Percentiles rank a stretch among this genome's conserved stretches.
These are phyloP conservation scores for Senecio squalidus DNA, from an alignment of 140 eudicot genomes.

Conservation along the genomic window DNA sequence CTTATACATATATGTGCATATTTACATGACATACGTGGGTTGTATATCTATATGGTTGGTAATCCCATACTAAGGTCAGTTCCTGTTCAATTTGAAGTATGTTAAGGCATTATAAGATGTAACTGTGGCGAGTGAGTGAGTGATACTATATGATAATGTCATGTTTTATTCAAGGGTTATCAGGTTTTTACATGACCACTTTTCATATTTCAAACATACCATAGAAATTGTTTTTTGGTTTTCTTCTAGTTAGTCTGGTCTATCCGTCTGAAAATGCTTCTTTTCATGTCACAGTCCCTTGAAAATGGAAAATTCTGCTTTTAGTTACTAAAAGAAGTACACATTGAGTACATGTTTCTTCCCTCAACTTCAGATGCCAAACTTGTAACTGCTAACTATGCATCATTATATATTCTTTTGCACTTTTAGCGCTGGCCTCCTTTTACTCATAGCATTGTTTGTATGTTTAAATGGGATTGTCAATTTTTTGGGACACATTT, in stretches of 20 bases:
- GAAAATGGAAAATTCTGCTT: neutral
- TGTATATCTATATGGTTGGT: neutral
- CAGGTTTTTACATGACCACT: neutral
- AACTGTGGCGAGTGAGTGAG: neutral
- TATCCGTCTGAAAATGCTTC: neutral
- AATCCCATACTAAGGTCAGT: neutral
- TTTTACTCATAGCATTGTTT: no score
- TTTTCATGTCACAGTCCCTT: neutral
- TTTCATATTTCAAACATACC: neutral
- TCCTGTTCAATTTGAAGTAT: neutral
- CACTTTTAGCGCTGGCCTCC: no score
- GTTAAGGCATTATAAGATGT: neutral
- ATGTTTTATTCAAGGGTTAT: no score
- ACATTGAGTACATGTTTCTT: neutral
- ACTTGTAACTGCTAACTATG: no score
- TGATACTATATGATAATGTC: no score
- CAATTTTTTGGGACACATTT: no score
- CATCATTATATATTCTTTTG: no score
- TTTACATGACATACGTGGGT: neutral
- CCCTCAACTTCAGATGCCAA: neutral
- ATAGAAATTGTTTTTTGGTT: no score
- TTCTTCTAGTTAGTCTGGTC: neutral
- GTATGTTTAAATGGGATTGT: no score
- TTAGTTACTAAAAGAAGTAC: neutral
- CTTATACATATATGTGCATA: neutral